Conservation (phyloP, 805 yeast species). For the Wickerhamomyces queroliae region DNA sequence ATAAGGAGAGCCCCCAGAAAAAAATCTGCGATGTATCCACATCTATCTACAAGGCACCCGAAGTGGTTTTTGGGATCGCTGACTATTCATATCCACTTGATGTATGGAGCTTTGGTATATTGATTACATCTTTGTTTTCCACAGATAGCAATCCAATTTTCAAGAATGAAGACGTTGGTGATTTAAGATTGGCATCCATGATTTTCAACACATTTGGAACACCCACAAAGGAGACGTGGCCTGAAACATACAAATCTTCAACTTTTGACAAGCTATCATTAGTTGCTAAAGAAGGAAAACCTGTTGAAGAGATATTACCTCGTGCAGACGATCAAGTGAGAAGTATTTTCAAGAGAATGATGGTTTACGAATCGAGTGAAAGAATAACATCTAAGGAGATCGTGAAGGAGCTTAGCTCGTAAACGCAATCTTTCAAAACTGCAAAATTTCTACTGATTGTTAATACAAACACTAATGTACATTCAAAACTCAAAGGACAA, state of each 20-base stretch:
- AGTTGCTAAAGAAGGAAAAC: conserved; percentile 15
- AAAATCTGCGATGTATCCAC: conserved; percentile 57
- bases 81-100: conserved; percentile 55
- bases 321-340: conserved; percentile 19
- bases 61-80: conserved; percentile 54
- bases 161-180: conserved; percentile 38
- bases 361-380: conserved; percentile 31
- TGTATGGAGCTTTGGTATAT: conserved; percentile 67
- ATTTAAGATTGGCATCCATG: conserved; percentile 49
- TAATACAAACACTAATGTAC: neutral
- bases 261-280: conserved; percentile 30
- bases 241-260: conserved; percentile 32
- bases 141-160: conserved; percentile 31
- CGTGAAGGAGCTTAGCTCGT: neutral
- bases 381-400: conserved; percentile 27
- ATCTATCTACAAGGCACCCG: conserved; percentile 69
- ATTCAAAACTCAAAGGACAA: no score
- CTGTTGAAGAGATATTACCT: conserved; percentile 28
- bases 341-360: conserved; percentile 35
- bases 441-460: neutral
- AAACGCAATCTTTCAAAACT: neutral
- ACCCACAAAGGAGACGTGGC: conserved; percentile 41
- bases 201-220: conserved; percentile 59
- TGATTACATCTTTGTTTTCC: conserved; percentile 48
- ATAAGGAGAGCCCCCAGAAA: conserved; percentile 39